Evolutionary conservation across 2,329 filamentous ascomycete genomes (phyloP).

Genomic region (Colletotrichum paranaense): DNA sequence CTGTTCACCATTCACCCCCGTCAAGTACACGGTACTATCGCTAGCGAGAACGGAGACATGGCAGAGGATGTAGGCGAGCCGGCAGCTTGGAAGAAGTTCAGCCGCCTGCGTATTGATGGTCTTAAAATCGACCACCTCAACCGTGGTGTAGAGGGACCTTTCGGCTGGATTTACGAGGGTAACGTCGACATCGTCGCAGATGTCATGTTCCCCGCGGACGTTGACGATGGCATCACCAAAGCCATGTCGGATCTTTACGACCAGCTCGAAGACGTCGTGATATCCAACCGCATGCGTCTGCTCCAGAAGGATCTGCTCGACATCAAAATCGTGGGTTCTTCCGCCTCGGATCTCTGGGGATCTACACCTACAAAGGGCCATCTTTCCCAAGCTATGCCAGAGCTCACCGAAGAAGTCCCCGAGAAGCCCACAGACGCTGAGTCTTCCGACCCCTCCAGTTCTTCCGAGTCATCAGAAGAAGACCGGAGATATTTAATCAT

Average conservation of each 20-base stretch:
- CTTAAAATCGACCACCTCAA: constrained; percentile 97
- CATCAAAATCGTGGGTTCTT: constrained; percentile 18
- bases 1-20: constrained; percentile 97
- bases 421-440: not conserved
- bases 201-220: constrained; percentile 91
- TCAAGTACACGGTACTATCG: constrained; percentile 84
- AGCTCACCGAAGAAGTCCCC: not conserved
- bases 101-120: constrained; percentile 89
- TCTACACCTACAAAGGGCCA: constrained; percentile 46
- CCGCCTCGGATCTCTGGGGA: constrained; percentile 39
- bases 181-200: constrained; percentile 97
- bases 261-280: constrained; percentile 91
- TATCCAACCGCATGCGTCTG: constrained; percentile 76
- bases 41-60: constrained; percentile 67
- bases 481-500: constrained; percentile 88
- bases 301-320: constrained; percentile 58
- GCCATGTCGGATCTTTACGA: constrained; percentile 98
- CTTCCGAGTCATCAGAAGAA: constrained; percentile 49
- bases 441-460: not conserved
- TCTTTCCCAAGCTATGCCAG: constrained; percentile 42
- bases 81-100: constrained; percentile 94
- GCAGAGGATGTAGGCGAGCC: constrained; percentile 71
- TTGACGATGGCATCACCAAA: constrained; percentile 89
- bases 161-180: constrained; percentile 97
- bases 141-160: constrained; percentile 89